These are phyloP conservation scores for Linnemannia schmuckeri DNA, from an alignment of 192 early-diverging fungal species.

Conservation along the genomic window DNA sequence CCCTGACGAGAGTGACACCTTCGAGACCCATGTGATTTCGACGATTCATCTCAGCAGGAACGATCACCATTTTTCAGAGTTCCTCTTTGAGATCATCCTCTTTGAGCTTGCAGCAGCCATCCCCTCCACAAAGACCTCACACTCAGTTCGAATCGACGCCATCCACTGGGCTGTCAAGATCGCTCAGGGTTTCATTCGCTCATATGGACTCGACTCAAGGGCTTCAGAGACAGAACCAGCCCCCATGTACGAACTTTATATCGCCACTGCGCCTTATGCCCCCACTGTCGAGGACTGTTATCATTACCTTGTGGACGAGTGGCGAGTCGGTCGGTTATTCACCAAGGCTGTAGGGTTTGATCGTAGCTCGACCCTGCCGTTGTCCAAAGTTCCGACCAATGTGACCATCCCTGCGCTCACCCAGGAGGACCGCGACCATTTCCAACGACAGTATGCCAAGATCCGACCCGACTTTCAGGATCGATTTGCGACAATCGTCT, in stretches of 20 bases:
- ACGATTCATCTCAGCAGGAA: constrained; percentile 23
- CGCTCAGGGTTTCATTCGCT: constrained; percentile 6
- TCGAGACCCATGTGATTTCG: constrained; percentile 10
- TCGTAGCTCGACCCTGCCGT: not conserved
- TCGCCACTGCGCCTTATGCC: constrained; percentile 36
- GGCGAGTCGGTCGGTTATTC: constrained; percentile 28
- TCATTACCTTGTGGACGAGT: constrained; percentile 28
- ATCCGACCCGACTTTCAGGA: constrained; percentile 41
- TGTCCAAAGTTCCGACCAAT: not conserved
- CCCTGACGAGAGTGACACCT: constrained; percentile 1
- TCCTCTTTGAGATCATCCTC: constrained; percentile 50
- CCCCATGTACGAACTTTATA: constrained; percentile 13
- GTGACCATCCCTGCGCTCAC: constrained; percentile 14
- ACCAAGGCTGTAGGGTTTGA: constrained; percentile 19
- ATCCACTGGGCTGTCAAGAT: constrained; percentile 4
- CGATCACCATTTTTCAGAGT: constrained; percentile 36
- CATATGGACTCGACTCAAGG: not conserved
- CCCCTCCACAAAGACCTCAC: not conserved
- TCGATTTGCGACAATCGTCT: constrained; percentile 21
- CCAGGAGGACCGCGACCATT: constrained; percentile 31
- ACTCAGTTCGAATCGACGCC: not conserved
- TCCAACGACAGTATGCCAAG: constrained; percentile 23
- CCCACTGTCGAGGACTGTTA: constrained; percentile 11
- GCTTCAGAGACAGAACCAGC: not conserved
- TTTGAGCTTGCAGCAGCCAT: constrained; percentile 32